Conservation (phyloP, 2,329 filamentous ascomycete species). For the Neocucurbitaria cava region DNA sequence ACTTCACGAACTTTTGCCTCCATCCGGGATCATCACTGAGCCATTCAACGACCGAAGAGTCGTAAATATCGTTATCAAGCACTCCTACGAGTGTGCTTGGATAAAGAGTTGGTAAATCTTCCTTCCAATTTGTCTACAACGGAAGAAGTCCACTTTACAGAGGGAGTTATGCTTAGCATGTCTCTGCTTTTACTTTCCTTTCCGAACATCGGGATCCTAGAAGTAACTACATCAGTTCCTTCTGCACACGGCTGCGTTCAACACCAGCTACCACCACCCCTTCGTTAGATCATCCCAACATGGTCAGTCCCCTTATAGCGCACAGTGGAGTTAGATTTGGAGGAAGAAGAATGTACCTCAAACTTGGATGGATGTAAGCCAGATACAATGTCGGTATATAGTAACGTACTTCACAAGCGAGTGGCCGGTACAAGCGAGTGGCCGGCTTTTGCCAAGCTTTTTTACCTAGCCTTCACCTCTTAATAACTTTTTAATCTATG, state of each 20-base stretch:
- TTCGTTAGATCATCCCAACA: not conserved
- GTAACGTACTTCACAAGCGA: too few relatives aligned
- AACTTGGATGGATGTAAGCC: too few relatives aligned
- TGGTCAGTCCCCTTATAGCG: not conserved
- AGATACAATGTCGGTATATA: too few relatives aligned
- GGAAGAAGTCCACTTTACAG: not conserved
- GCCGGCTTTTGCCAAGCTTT: too few relatives aligned
- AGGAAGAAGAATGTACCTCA: not conserved
- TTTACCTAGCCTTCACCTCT: too few relatives aligned
- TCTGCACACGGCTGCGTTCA: not conserved
- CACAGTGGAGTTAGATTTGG: not conserved
- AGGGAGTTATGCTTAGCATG: not conserved
- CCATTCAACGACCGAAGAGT: constrained; percentile 28
- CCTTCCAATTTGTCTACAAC: not conserved
- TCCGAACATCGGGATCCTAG: not conserved
- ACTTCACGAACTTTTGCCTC: not conserved
- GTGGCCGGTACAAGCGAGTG: too few relatives aligned
- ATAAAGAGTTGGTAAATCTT: not conserved
- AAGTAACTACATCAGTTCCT: not conserved
- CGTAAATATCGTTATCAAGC: not conserved
- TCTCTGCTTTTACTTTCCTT: not conserved
- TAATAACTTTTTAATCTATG: too few relatives aligned
- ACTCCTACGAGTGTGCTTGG: not conserved
- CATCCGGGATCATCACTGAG: constrained; percentile 25
- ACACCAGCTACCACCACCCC: not conserved